Evolutionary conservation across 192 early-diverging fungal genomes (phyloP), one percentile per base, ranked within the genome.

Genomic region (Glomus cerebriforme): DNA sequence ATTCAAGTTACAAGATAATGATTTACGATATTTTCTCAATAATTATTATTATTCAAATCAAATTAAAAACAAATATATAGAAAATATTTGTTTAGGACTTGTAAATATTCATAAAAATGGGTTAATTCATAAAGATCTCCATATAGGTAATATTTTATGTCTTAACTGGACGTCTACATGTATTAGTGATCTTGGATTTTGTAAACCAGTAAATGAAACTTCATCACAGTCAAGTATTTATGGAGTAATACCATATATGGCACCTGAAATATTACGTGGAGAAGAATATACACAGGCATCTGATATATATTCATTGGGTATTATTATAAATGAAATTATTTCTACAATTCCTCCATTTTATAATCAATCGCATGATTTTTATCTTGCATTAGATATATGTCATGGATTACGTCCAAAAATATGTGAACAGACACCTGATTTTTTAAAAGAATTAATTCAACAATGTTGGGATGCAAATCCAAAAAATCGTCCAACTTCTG

Each of bases 201-300:
- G 24, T 9, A 60, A 26, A 26, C 24, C 59, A 60, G n/a, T 22
- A 5, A 26, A 60, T 60, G 26, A 26, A 22, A 60, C 22, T 8
- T 60, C 37, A 7, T 37, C 6, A 37, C 37, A 37, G 4, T 7
- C 37, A 37, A 37, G 8, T 37, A 26, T 22, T 15, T 39, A 69
- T 5, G 83, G 83, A 15, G 79, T 84, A 13, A 75, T 84, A 3
- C 83, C 83, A 19, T 84, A 84, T 29, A 84, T 84, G 35, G 81
- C 83, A 8, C 83, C 83, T 1, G 83, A 84, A 73, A 63, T 81
- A 12, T 77, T 84, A 45, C 75, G 70, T 45, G 80, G 75, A 26
- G 12, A 78, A 13, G 70, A 63, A 3, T 82, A 80, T 76, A 81
- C 80, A 24, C 70, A 75, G 7, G 81, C 76, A 75, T 82, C 83